Evolutionary conservation across 2,329 filamentous ascomycete genomes (phyloP), one percentile per base, ranked within the genome.

Genomic region (Xylariaceae sp.): DNA sequence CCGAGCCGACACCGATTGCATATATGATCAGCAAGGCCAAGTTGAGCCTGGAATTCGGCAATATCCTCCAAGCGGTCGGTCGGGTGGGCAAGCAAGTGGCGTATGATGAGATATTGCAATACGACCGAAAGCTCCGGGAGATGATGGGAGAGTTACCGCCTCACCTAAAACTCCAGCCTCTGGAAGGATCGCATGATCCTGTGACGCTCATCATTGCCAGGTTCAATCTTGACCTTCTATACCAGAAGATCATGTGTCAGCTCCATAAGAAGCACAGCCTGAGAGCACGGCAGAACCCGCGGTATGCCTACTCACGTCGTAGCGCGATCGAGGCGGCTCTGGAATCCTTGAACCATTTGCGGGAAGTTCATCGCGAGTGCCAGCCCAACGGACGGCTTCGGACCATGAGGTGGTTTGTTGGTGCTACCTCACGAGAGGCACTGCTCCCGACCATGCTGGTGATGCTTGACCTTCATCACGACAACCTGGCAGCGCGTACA

Each of bases 261-360:
- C 72, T 98, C 24, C 92, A 98, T 57, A 75, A 88, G 32, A 88
- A 88, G 43, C 95, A 92, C 56, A 72, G 94, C 37, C 68, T 75
- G n/a, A 75, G 80, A 38, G 84, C 88, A 5, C 70, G 83, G 30
- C 75, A 83, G 38, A 92, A 90, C 47, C 68, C 83, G 8, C 75
- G 88, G 7, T 96, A 94, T 51, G 75, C 79, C 7, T 86, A 92
- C 52, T 94, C 88, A 3, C 76, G 90, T 19, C 78, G 80, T 25
- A 82, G 80, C 15, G 92, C 87, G 43, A 81, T 96, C 25, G 87
- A 94, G 50, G 84, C 89, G 2, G 86, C 88, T 0, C 70, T 95
- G 68, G 80, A 83, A 44, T 78, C 93, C 30, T 68, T 98, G 25
- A 70, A 74, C 16, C 85, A 90, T 46, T 78, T 96, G 51, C 71